Evolutionary conservation across 2,329 filamentous ascomycete species (phyloP).

Genomic region (Phialemoniopsis sp.): DNA sequence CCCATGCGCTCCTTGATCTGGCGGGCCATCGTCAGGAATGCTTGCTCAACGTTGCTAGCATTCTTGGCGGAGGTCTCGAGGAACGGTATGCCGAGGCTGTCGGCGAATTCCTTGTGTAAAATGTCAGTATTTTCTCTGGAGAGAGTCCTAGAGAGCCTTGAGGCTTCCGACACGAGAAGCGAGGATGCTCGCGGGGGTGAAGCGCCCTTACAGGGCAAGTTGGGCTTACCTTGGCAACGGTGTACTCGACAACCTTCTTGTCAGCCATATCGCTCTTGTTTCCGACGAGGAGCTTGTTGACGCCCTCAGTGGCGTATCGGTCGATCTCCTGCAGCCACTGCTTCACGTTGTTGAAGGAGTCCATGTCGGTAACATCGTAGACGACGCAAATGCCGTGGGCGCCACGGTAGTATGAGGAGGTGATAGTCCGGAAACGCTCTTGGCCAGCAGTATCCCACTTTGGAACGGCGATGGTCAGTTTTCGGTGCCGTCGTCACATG

Average conservation of each 20-base stretch:
- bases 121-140: too few species aligned
- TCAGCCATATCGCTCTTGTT: slow-evolving; percentile 99
- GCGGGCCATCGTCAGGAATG: slow-evolving; percentile 98
- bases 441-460: slow-evolving; percentile 99
- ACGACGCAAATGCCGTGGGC: slow-evolving; percentile 99
- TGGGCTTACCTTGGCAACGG: slow-evolving; percentile 87
- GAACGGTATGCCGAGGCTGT: slow-evolving; percentile 98
- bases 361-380: slow-evolving; percentile 99
- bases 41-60: slow-evolving; percentile 98
- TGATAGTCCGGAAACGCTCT: slow-evolving; percentile 99
- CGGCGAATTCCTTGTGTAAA: slow-evolving; percentile 79
- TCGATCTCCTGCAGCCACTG: slow-evolving; percentile 99
- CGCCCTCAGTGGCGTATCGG: slow-evolving; percentile 96
- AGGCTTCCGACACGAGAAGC: too few species aligned
- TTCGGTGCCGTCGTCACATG: neutral
- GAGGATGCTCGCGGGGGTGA: too few species aligned
- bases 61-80: slow-evolving; percentile 99
- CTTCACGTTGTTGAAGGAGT: slow-evolving; percentile 99
- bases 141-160: too few species aligned
- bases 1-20: slow-evolving; percentile 99
- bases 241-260: slow-evolving; percentile 99
- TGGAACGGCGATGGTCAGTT: neutral
- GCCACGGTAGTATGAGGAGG: slow-evolving; percentile 98
- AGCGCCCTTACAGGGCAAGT: neutral
- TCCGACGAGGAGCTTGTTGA: slow-evolving; percentile 98